These are phyloP conservation scores for Rhizomucor pusillus DNA, from an alignment of 371 early-diverging fungal genomes.

Conservation along the genomic window DNA sequence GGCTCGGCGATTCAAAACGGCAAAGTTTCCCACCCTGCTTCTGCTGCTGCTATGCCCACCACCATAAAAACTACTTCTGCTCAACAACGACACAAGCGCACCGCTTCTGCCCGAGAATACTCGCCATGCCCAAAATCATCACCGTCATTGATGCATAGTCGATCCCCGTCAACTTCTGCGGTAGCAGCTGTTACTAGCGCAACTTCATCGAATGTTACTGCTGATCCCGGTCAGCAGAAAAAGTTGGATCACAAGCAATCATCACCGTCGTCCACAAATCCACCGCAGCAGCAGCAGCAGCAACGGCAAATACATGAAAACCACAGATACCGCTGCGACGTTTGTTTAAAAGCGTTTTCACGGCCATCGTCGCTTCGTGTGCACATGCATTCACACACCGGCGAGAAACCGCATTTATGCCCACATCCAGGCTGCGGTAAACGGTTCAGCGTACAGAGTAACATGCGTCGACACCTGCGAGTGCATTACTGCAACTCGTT, in stretches of 20 bases:
- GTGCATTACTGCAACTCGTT: conserved; percentile 18
- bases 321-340: conserved; percentile 33
- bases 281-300: neutral
- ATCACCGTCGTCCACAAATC: neutral
- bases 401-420: conserved; percentile 62
- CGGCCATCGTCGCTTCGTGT: conserved; percentile 56
- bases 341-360: conserved; percentile 52
- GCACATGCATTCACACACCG: conserved; percentile 62
- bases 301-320: conserved; percentile 1
- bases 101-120: too few species aligned
- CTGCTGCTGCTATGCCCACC: too few species aligned
- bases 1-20: too few species aligned
- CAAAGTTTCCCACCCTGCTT: too few species aligned
- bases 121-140: too few species aligned
- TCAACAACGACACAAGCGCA: too few species aligned
- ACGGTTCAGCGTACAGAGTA: conserved; percentile 58
- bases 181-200: neutral
- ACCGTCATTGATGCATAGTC: too few species aligned
- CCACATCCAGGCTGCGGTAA: conserved; percentile 44
- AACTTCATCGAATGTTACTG: neutral
- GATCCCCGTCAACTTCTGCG: neutral
- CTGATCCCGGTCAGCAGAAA: too few species aligned
- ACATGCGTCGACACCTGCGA: conserved; percentile 56
- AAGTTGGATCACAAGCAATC: neutral
- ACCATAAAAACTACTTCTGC: too few species aligned